These are phyloP conservation scores for Coemansia sp. DNA, from an alignment of 192 early-diverging fungal genomes.

Conservation along the genomic window DNA sequence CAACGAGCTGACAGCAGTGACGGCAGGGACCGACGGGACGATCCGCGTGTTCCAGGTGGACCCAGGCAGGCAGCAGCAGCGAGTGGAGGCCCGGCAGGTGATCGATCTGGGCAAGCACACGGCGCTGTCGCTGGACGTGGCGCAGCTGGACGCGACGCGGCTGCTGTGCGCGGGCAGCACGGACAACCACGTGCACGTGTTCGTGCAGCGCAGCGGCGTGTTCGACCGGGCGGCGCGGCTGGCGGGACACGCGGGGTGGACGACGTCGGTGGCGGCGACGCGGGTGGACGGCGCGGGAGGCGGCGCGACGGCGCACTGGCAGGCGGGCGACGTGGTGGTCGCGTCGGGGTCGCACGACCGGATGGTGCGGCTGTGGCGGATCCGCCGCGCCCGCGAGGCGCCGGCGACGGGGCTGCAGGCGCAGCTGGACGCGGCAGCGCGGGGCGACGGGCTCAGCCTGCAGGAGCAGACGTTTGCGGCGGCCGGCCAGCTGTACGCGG, in stretches of 20 bases:
- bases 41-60: slow-evolving; percentile 26
- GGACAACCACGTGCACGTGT: slow-evolving; percentile 73
- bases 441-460: background rate
- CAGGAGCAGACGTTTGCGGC: slow-evolving; percentile 62
- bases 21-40: slow-evolving; percentile 23
- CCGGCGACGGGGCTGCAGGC: slow-evolving; percentile 5
- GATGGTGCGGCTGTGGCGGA: slow-evolving; percentile 85
- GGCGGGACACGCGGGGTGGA: slow-evolving; percentile 93
- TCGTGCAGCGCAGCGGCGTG: slow-evolving; percentile 50
- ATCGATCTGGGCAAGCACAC: slow-evolving; percentile 66
- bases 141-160: slow-evolving; percentile 37
- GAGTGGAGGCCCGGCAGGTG: slow-evolving; percentile 62
- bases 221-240: slow-evolving; percentile 67
- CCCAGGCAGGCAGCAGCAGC: background rate
- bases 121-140: slow-evolving; percentile 65
- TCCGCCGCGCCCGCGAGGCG: slow-evolving; percentile 1
- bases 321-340: slow-evolving; percentile 77
- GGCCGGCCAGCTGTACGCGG: slow-evolving; percentile 21
- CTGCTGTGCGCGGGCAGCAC: slow-evolving; percentile 83
- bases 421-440: background rate
- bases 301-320: slow-evolving; percentile 51
- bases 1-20: slow-evolving; percentile 13
- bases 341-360: slow-evolving; percentile 90
- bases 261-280: slow-evolving; percentile 74
- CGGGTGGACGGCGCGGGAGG: slow-evolving; percentile 52